Evolutionary conservation across 805 yeast genomes (phyloP).

Genomic region (Pichia sporocuriosa): DNA sequence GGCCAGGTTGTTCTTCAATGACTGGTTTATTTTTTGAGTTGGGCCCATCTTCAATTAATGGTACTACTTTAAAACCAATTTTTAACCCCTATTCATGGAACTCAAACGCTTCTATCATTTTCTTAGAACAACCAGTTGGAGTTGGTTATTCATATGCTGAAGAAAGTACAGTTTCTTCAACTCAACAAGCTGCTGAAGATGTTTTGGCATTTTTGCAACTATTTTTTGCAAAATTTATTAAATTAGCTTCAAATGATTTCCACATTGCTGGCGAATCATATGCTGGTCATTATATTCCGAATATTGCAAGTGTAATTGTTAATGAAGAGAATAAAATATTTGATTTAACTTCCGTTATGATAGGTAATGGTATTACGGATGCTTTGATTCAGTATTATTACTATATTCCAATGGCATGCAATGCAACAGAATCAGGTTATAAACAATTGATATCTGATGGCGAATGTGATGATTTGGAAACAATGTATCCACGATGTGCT

Average conservation of each 20-base stretch:
- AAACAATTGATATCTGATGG: slow-evolving; percentile 71
- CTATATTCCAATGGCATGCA: slow-evolving; percentile 93
- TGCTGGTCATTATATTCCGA: slow-evolving; percentile 93
- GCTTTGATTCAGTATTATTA: slow-evolving; percentile 70
- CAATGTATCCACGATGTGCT: slow-evolving; percentile 69
- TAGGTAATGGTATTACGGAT: slow-evolving; percentile 90
- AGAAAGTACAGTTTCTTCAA: slow-evolving; percentile 50
- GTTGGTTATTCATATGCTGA: slow-evolving; percentile 63
- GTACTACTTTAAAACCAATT: slow-evolving; percentile 52
- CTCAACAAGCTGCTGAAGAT: slow-evolving; percentile 79
- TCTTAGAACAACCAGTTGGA: slow-evolving; percentile 83
- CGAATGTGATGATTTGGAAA: slow-evolving; percentile 67
- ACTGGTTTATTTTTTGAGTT: slow-evolving; percentile 83
- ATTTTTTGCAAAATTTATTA: slow-evolving; percentile 67
- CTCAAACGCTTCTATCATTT: slow-evolving; percentile 74
- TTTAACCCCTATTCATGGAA: slow-evolving; percentile 81
- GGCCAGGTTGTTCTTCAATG: slow-evolving; percentile 89
- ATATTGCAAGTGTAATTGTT: slow-evolving; percentile 74
- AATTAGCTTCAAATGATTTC: slow-evolving; percentile 50
- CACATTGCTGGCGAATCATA: slow-evolving; percentile 93
- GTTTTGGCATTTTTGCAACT: slow-evolving; percentile 73
- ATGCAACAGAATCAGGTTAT: slow-evolving; percentile 62
- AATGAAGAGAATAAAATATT: slow-evolving; percentile 50
- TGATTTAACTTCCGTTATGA: slow-evolving; percentile 68
- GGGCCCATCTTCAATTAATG: slow-evolving; percentile 67